phyloP scores from a whole-genome alignment of 176 grass and related monocot genomes.

The Calamus simplicifolius region DNA sequence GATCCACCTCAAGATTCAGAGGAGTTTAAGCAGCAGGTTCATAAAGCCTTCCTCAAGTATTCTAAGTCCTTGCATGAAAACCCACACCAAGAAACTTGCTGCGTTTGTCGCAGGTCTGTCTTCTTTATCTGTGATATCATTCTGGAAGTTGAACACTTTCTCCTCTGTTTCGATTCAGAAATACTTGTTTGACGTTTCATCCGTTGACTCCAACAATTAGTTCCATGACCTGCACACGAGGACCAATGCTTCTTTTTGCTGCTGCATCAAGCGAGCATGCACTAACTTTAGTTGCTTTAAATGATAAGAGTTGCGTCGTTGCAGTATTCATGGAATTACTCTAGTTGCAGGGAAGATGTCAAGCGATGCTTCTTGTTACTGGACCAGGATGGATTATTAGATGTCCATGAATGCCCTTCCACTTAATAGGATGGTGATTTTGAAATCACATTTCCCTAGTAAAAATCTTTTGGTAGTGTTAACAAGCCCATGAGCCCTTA shows the following conservation, averaged over 20 bases:
- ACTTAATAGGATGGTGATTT: not conserved
- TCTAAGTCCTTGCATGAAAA: slow-evolving; percentile 57
- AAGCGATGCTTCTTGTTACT: not conserved
- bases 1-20: slow-evolving; percentile 74
- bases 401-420: not conserved
- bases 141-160: slow-evolving; percentile 23
- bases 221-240: slow-evolving; percentile 5
- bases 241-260: not conserved
- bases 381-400: not conserved
- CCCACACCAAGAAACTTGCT: slow-evolving; percentile 47
- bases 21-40: slow-evolving; percentile 68
- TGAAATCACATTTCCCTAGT: not conserved
- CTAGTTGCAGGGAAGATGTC: not conserved
- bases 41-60: slow-evolving; percentile 70
- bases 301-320: slow-evolving; percentile 1
- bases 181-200: slow-evolving; percentile 17
- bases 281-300: not conserved
- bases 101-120: slow-evolving; percentile 93
- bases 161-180: slow-evolving; percentile 21
- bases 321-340: not conserved
- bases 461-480: not conserved
- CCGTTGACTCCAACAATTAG: slow-evolving; percentile 1
- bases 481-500: too few species aligned
- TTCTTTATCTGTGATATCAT: slow-evolving; percentile 38
- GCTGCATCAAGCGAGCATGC: not conserved